Base-by-base conservation (phyloP, 2,329 filamentous ascomycete species). In the Ustulina deusta region DNA sequence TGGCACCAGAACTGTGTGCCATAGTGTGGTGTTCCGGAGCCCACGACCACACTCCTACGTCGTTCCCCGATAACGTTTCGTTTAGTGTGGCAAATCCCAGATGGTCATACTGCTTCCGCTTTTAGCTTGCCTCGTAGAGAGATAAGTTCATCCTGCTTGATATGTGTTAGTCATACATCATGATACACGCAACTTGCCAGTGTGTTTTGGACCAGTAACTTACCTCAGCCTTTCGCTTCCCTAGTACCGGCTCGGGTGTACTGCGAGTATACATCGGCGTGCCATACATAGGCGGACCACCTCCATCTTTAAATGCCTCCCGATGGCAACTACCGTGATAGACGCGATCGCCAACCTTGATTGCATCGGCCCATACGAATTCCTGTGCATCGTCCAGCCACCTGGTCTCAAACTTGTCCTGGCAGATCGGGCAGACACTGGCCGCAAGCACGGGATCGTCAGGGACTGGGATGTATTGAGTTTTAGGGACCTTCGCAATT, bases 361-460 rank as follows among this genome's bases (percentile, higher is more conserved):
- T 85, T 0, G 95, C 93, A 79, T 99, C 95, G 79, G 93, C 91
- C 93, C 96, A 98, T 46, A 99, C 95, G 87, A 94, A 98, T 76
- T 99, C 95, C 79, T 98, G 94, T 20, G 92, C 92, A 70, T 97
- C 93, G 74, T 97, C 93, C 6, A 95, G 90, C 91, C 94, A 98
- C 71, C 92, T 91, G 72, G 92, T 93, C 81, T 97, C 92, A 74
- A 99, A 98, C 72, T 92, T 91, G 78, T 99, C 96, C 79, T 97
- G 94, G 79, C 96, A 98, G 73, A 99, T 97, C 1, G 94, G 93
- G 76, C 96, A 99, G 0, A 92, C 87, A 17, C 89, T 91, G 76
- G 93, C 94, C 66, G 91, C 88, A 29, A 92, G 85, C 29, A 88
- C 86, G 20, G 89, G 87, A 71, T 95, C 91, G 58, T 94, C 92